phyloP scores from a whole-genome alignment of 164 flowering plant genomes.

The Piper betle region DNA sequence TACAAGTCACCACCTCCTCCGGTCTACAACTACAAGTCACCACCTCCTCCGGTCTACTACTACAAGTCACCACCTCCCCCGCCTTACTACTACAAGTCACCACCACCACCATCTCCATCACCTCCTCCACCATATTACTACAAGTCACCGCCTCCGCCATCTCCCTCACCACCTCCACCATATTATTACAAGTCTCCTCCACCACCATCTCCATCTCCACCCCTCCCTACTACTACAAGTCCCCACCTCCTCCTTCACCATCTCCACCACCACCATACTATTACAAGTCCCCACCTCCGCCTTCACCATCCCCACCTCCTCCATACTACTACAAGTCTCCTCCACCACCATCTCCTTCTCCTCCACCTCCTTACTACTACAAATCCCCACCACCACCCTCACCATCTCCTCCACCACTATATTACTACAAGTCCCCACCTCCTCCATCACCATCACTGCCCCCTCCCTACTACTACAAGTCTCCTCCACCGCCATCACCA shows the following conservation, averaged over 20 bases:
- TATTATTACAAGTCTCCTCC: slow-evolving; percentile 24
- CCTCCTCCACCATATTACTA: slow-evolving; percentile 27
- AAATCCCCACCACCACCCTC: slow-evolving; percentile 35
- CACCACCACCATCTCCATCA: too few relatives aligned
- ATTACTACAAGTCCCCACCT: slow-evolving; percentile 18
- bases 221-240: slow-evolving; percentile 14
- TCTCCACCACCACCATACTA: slow-evolving; percentile 33
- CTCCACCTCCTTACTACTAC: slow-evolving; percentile 26
- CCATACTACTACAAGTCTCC: slow-evolving; percentile 30
- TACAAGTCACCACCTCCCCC: too few relatives aligned
- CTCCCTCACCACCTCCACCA: too few relatives aligned
- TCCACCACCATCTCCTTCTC: slow-evolving; percentile 25
- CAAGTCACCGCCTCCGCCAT: slow-evolving; percentile 33
- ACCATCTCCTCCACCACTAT: slow-evolving; percentile 23
- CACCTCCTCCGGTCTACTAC: too few relatives aligned
- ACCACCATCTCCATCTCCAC: slow-evolving; percentile 13
- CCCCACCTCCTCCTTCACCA: slow-evolving; percentile 16
- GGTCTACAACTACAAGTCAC: too few relatives aligned
- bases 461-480: slow-evolving; percentile 15
- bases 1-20: too few relatives aligned
- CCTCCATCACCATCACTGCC: slow-evolving; percentile 16
- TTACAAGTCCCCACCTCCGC: slow-evolving; percentile 23
- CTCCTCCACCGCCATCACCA: slow-evolving; percentile 36
- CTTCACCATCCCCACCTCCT: slow-evolving; percentile 8
- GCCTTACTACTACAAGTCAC: too few relatives aligned